Evolutionary conservation across 2,329 filamentous ascomycete species (phyloP).

Genomic region (Microsporum canis): DNA sequence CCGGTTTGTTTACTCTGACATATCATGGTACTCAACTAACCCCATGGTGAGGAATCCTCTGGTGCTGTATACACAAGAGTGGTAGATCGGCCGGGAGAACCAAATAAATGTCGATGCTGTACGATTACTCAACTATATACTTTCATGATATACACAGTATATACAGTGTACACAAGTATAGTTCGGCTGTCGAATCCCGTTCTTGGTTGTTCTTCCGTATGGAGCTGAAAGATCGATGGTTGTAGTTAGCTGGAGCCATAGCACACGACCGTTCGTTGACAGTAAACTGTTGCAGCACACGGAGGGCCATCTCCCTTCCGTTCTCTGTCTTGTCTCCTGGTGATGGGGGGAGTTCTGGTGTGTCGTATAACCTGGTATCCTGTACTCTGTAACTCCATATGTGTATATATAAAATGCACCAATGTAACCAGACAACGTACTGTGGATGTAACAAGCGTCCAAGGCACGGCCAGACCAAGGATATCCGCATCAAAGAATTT

Average conservation of each 20-base stretch:
- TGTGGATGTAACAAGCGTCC: neutral
- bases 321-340: neutral
- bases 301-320: neutral
- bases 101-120: no score
- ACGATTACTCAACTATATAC: no score
- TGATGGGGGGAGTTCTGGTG: neutral
- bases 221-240: no score
- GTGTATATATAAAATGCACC: neutral
- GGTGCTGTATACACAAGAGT: neutral
- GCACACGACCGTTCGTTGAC: neutral
- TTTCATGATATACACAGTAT: no score
- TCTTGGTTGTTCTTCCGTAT: no score
- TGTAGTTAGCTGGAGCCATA: neutral
- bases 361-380: neutral
- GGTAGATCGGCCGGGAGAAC: no score
- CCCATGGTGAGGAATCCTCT: no score
- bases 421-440: neutral
- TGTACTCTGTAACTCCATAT: neutral
- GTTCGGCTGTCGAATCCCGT: no score
- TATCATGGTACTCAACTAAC: no score
- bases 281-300: neutral
- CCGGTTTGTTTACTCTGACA: neutral
- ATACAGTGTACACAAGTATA: no score
- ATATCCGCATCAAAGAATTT: neutral
- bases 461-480: neutral